Evolutionary conservation across 2,329 filamentous ascomycete genomes (phyloP).

Genomic region (Alternaria gansuensis): DNA sequence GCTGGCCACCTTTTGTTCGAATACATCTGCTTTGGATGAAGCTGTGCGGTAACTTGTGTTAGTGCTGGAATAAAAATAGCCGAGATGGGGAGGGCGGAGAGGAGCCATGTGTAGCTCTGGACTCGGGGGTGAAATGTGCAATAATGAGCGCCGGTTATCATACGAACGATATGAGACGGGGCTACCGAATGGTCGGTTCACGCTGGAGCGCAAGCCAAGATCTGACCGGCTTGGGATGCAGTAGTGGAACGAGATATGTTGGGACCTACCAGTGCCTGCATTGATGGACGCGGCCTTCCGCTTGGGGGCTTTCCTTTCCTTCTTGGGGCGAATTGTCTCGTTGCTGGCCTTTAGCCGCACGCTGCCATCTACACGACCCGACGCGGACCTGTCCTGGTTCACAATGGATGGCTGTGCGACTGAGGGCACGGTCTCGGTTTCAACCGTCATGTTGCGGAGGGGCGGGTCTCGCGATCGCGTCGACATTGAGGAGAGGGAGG

Average conservation of each 20-base stretch:
- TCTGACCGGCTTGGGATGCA: constrained; percentile 40
- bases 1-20: constrained; percentile 95
- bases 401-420: constrained; percentile 83
- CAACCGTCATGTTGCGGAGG: constrained; percentile 91
- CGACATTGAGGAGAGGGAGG: constrained; percentile 73
- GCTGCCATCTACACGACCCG: constrained; percentile 75
- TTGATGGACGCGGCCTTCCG: constrained; percentile 78
- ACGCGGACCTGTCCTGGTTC: constrained; percentile 62
- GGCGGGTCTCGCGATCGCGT: constrained; percentile 76
- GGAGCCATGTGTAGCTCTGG: constrained; percentile 39
- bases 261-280: constrained; percentile 74
- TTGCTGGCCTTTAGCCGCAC: constrained; percentile 86
- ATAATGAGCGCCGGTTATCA: constrained; percentile 42
- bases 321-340: constrained; percentile 95
- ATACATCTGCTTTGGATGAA: constrained; percentile 96
- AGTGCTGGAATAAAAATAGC: constrained; percentile 51
- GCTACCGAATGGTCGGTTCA: constrained; percentile 44
- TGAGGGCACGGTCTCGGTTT: constrained; percentile 93
- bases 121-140: constrained; percentile 40
- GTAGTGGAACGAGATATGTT: constrained; percentile 48
- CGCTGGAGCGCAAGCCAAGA: constrained; percentile 35
- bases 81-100: constrained; percentile 38
- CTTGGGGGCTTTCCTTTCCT: constrained; percentile 82
- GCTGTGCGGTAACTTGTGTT: constrained; percentile 62
- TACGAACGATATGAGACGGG: constrained; percentile 43